These are phyloP conservation scores for Botryotinia narcissicola DNA, from an alignment of 2,329 filamentous ascomycete genomes.

Conservation along the genomic window DNA sequence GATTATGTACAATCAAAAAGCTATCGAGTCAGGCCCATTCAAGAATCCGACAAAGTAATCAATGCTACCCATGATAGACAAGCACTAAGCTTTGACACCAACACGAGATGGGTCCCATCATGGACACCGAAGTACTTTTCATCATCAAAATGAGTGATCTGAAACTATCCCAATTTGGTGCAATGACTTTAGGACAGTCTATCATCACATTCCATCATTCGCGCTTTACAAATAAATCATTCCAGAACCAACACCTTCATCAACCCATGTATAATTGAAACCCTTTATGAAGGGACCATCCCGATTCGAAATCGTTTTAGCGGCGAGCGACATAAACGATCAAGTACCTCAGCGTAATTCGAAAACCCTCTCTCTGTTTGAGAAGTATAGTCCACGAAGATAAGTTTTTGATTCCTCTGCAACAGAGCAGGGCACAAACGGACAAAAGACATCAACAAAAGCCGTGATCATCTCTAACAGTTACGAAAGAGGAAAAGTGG, in stretches of 20 bases:
- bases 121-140: conserved; percentile 30
- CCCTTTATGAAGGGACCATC: conserved; percentile 7
- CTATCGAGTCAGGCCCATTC: conserved; percentile 17
- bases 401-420: conserved; percentile 93
- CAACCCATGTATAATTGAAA: background rate
- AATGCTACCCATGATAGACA: conserved; percentile 53
- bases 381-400: conserved; percentile 81
- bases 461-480: conserved; percentile 64
- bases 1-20: conserved; percentile 26
- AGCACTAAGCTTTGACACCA: conserved; percentile 92
- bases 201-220: conserved; percentile 32
- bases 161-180: conserved; percentile 1
- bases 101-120: conserved; percentile 81
- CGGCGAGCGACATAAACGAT: conserved; percentile 22
- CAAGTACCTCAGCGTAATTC: conserved; percentile 33
- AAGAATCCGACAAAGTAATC: conserved; percentile 25
- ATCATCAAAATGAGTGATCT: conserved; percentile 9
- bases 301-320: background rate
- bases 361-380: conserved; percentile 66
- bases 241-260: conserved; percentile 22
- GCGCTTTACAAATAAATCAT: conserved; percentile 23
- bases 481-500: conserved; percentile 31
- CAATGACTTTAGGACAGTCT: conserved; percentile 18
- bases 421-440: conserved; percentile 66
- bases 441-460: conserved; percentile 98